Evolutionary conservation across 345 rosid species (phyloP).

Genomic region (Gossypium herbaceum): DNA sequence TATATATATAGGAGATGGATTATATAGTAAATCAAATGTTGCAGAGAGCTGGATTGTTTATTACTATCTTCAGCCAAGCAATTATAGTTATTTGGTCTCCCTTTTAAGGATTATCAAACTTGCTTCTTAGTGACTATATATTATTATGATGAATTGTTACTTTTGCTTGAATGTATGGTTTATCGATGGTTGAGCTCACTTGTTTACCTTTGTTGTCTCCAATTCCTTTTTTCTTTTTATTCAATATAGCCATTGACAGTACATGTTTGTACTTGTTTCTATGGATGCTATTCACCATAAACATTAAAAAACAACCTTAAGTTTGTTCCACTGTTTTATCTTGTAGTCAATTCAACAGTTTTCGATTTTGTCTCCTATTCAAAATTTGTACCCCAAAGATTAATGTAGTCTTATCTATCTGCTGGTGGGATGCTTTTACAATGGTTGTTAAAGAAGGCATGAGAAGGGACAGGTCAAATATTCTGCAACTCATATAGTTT

Average conservation of each 20-base stretch:
- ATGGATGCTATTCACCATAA: constrained; percentile 11
- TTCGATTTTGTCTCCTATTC: neutral
- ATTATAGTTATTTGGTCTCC: constrained; percentile 5
- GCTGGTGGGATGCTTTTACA: too few species aligned
- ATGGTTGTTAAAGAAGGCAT: too few species aligned
- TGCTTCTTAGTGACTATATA: neutral
- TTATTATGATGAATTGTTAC: neutral
- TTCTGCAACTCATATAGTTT: too few species aligned
- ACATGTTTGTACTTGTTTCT: too few species aligned
- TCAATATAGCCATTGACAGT: too few species aligned
- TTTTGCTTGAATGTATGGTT: neutral
- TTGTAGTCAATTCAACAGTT: neutral
- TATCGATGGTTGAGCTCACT: neutral
- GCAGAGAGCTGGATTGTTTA: constrained; percentile 20
- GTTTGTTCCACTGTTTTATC: neutral
- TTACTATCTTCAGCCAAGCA: constrained; percentile 24
- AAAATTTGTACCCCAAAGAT: neutral
- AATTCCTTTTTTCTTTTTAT: too few species aligned
- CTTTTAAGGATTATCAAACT: constrained; percentile 10
- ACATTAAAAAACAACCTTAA: neutral
- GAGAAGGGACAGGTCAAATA: too few species aligned
- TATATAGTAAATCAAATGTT: constrained; percentile 9
- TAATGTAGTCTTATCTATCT: too few species aligned
- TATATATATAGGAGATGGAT: constrained; percentile 9
- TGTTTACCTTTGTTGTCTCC: neutral